Evolutionary conservation across 2,329 filamentous ascomycete species (phyloP), one percentile per base, ranked within the genome.

Genomic region (Madurella fahalii): DNA sequence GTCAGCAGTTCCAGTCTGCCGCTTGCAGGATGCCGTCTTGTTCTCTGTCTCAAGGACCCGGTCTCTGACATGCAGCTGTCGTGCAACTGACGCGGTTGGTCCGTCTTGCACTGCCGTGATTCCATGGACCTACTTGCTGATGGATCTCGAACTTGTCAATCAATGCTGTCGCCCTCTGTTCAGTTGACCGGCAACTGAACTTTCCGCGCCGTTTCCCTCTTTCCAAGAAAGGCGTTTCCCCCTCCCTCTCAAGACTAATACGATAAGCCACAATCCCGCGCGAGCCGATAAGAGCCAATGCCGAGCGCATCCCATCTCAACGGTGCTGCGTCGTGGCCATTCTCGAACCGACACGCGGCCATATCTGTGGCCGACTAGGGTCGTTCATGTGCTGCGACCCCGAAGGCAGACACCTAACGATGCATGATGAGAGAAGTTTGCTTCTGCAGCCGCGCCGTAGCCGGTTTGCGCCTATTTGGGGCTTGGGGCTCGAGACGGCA

Each of bases 281-380:
- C 2, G 45, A 37, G 51, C 44, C 51, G 47, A 53, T 11, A 31
- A 39, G 43, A 43, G 11, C 9, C 31, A 37, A 30, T 31, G 18
- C 50, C 50, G 31, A 32, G 37, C 20, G 37, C 4, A n/a, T 37
- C 17, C 20, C 20, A 45, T 39, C 44, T 32, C 40, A 9, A 46
- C 25, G 13, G 43, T 18, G n/a, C 20, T 18, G 34, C 32, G 17
- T 39, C 17, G 42, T 55, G 43, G 46, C 56, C 56, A 56, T 56
- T 58, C 56, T 46, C 17, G 32, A 49, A 44, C 31, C 53, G 53
- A 58, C 57, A 58, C 57, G 53, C 53, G 53, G 56, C 46, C 56
- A 58, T n/a, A 49, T 40, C 50, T 45, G 41, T 37, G 32, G n/a
- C 47, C 39, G 34, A 32, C 43, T 18, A 47, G 37, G 49, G 34